Conservation (phyloP, 1,139 yeast genomes). For the Meyerozyma smithsonii region DNA sequence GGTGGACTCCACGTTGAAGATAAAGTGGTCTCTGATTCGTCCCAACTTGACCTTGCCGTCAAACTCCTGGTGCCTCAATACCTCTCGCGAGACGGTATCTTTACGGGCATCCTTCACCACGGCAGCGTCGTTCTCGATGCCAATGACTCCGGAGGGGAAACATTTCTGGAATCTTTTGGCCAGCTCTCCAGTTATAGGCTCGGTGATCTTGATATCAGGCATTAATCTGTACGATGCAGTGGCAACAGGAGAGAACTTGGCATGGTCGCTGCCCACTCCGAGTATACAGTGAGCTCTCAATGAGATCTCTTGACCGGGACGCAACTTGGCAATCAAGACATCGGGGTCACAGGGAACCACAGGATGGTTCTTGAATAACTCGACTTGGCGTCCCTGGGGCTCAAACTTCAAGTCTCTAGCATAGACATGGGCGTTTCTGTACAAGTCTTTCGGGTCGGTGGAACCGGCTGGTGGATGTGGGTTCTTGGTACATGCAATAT, state of each 20-base stretch:
- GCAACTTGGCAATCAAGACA: slow-evolving; percentile 80
- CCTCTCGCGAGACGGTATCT: slow-evolving; percentile 96
- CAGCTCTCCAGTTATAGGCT: slow-evolving; percentile 71
- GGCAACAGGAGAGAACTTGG: slow-evolving; percentile 94
- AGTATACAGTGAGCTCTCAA: slow-evolving; percentile 85
- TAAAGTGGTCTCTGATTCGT: slow-evolving; percentile 85
- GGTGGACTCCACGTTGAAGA: slow-evolving; percentile 88
- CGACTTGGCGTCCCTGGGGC: slow-evolving; percentile 85
- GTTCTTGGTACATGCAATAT: slow-evolving; percentile 79
- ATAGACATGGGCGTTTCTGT: slow-evolving; percentile 79
- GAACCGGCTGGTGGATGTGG: slow-evolving; percentile 77
- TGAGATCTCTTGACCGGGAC: slow-evolving; percentile 96
- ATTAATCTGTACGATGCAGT: slow-evolving; percentile 95
- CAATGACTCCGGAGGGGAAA: slow-evolving; percentile 92
- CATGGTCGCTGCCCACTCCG: slow-evolving; percentile 93
- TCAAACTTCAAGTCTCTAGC: slow-evolving; percentile 86
- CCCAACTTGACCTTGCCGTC: slow-evolving; percentile 87
- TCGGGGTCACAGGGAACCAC: slow-evolving; percentile 83
- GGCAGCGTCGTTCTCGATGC: slow-evolving; percentile 63
- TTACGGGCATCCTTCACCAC: slow-evolving; percentile 81
- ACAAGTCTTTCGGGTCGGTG: slow-evolving; percentile 78
- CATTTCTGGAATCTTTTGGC: slow-evolving; percentile 82
- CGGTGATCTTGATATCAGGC: slow-evolving; percentile 79
- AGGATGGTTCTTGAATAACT: slow-evolving; percentile 60
- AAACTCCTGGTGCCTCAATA: slow-evolving; percentile 87